Evolutionary conservation across 208 protist species (phyloP).

Genomic region (Acanthamoeba culbertsoni): DNA sequence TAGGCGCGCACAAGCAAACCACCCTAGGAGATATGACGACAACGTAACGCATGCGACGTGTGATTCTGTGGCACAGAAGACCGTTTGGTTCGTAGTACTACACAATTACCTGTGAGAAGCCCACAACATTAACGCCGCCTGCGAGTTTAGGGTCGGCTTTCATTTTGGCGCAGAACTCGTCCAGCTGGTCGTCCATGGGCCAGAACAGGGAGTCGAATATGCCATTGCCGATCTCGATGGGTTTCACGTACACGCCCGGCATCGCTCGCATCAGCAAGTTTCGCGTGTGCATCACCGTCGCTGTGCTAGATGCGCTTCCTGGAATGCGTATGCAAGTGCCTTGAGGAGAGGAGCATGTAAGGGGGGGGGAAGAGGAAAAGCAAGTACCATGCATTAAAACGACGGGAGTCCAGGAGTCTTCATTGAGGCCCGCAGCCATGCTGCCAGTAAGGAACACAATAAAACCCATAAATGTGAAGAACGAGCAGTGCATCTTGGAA

Average conservation of each 20-base stretch:
- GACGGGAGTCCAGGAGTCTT: not conserved
- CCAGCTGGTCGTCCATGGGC: conserved; percentile 3
- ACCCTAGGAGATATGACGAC: not conserved
- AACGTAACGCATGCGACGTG: not conserved
- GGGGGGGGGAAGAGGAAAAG: not conserved
- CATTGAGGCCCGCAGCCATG: not conserved
- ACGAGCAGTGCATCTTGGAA: not conserved
- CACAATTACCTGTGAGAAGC: conserved; percentile 46
- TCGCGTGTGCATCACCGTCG: conserved; percentile 9
- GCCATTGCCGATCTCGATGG: conserved; percentile 54
- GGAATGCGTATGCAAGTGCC: too few species aligned
- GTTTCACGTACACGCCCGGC: conserved; percentile 37
- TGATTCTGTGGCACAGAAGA: not conserved
- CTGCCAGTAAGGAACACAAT: not conserved
- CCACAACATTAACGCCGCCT: conserved; percentile 28
- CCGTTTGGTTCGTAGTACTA: not conserved
- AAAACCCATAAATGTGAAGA: not conserved
- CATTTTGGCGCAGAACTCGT: not conserved
- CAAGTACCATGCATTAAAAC: not conserved
- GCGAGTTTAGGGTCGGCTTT: conserved; percentile 8
- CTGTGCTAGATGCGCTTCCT: not conserved
- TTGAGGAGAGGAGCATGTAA: too few species aligned
- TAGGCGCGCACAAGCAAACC: conserved; percentile 32
- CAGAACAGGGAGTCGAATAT: conserved; percentile 41
- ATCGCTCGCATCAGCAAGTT: not conserved